Evolutionary conservation across 176 grass and related monocot species (phyloP).

Genomic region (Oryza nivara): DNA sequence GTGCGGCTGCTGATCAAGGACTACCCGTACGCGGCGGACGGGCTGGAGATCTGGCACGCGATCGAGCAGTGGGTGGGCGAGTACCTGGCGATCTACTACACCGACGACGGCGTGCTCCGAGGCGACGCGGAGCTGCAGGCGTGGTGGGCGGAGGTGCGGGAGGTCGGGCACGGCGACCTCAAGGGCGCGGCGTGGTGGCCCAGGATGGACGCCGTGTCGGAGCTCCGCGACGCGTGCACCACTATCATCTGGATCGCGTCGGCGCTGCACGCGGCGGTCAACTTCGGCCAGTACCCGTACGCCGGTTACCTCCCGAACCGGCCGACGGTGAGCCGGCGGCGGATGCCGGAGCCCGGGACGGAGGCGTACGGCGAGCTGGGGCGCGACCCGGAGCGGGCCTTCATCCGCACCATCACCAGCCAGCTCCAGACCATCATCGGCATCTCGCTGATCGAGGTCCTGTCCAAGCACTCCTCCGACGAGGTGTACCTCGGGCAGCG

Average conservation of each 20-base stretch:
- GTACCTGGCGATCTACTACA: constrained; percentile 79
- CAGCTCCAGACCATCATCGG: constrained; percentile 86
- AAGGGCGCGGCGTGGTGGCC: constrained; percentile 71
- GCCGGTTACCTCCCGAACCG: constrained; percentile 77
- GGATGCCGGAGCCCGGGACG: constrained; percentile 61
- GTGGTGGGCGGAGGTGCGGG: constrained; percentile 87
- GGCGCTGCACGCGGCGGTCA: constrained; percentile 87
- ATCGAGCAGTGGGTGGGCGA: constrained; percentile 75
- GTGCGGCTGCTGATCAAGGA: constrained; percentile 65
- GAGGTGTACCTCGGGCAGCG: constrained; percentile 81
- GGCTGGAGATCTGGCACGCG: constrained; percentile 69
- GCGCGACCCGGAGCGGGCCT: constrained; percentile 53
- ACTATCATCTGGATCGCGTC: constrained; percentile 88
- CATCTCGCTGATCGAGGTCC: constrained; percentile 69
- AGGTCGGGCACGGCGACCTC: constrained; percentile 88
- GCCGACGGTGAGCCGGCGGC: constrained; percentile 68
- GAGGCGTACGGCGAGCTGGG: constrained; percentile 54
- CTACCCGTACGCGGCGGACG: constrained; percentile 80
- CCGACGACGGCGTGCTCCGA: constrained; percentile 42
- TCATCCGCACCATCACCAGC: constrained; percentile 76
- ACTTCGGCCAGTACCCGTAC: constrained; percentile 89
- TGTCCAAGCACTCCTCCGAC: constrained; percentile 78
- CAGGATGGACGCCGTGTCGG: constrained; percentile 41
- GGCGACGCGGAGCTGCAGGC: constrained; percentile 68
- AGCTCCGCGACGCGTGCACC: constrained; percentile 61